phyloP scores from a whole-genome alignment of 2,329 filamentous ascomycete species.

The Colletotrichum melonis region DNA sequence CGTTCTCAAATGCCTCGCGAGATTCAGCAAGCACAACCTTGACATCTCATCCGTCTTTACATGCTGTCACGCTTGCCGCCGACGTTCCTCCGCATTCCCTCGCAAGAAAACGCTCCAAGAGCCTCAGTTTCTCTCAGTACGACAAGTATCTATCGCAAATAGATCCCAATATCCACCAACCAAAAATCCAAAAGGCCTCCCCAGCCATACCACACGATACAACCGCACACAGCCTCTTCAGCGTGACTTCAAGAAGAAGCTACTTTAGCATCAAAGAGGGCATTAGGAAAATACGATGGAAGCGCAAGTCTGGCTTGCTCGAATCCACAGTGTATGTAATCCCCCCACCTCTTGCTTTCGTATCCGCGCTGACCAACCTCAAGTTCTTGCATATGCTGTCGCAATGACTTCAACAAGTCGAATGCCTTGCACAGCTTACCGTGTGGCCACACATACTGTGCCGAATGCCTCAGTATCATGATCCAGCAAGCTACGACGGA shows the following conservation, averaged over 20 bases:
- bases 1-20: slow-evolving; percentile 55
- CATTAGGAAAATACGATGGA: slow-evolving; percentile 56
- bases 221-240: slow-evolving; percentile 54
- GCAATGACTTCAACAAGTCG: slow-evolving; percentile 60
- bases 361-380: slow-evolving; percentile 9
- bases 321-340: slow-evolving; percentile 47
- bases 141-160: slow-evolving; percentile 62
- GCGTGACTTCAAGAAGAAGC: slow-evolving; percentile 57
- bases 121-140: slow-evolving; percentile 61
- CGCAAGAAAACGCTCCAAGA: slow-evolving; percentile 44
- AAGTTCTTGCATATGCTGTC: slow-evolving; percentile 69
- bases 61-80: slow-evolving; percentile 40
- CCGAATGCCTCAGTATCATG: slow-evolving; percentile 63
- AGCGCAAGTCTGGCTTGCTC: slow-evolving; percentile 49
- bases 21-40: slow-evolving; percentile 53
- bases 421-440: slow-evolving; percentile 60
- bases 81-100: slow-evolving; percentile 38
- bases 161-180: slow-evolving; percentile 55
- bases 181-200: slow-evolving; percentile 51
- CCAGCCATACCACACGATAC: slow-evolving; percentile 42
- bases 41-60: slow-evolving; percentile 57
- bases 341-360: background rate
- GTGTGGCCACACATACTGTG: slow-evolving; percentile 70
- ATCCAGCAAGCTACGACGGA: slow-evolving; percentile 65
- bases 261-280: slow-evolving; percentile 58